Conservation (phyloP, 768 basidiomycete species). For the Tulasnella sp. region DNA sequence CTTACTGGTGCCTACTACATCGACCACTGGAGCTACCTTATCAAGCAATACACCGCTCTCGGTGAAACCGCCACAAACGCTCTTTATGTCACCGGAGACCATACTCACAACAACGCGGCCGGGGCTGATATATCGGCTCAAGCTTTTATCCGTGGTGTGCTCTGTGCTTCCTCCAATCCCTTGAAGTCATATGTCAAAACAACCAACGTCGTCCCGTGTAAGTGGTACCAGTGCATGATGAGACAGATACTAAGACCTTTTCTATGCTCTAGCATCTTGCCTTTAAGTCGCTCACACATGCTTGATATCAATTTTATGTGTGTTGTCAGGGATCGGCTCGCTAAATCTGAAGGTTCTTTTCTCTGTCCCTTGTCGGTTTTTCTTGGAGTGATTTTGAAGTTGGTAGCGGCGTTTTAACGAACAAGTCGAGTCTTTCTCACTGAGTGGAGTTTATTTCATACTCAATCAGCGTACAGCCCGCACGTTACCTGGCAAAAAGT, state of each 20-base stretch:
- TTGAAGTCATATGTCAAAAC: background rate
- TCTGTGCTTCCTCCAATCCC: background rate
- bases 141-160: background rate
- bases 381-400: too few species aligned
- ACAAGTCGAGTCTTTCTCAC: background rate
- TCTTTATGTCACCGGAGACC: background rate
- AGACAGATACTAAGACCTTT: background rate
- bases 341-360: too few species aligned
- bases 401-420: too few species aligned
- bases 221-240: background rate
- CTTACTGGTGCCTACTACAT: background rate
- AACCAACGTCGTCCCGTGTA: constrained; percentile 1
- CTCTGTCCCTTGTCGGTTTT: too few species aligned
- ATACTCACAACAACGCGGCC: constrained; percentile 5
- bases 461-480: background rate
- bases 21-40: background rate
- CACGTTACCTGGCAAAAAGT: background rate
- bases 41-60: background rate
- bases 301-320: too few species aligned
- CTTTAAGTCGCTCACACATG: background rate
- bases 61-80: background rate
- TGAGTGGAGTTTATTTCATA: constrained; percentile 4
- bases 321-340: too few species aligned
- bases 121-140: background rate
- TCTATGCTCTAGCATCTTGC: background rate